Base-by-base conservation (phyloP, 331 rosid species). In the Saraca asoca region DNA sequence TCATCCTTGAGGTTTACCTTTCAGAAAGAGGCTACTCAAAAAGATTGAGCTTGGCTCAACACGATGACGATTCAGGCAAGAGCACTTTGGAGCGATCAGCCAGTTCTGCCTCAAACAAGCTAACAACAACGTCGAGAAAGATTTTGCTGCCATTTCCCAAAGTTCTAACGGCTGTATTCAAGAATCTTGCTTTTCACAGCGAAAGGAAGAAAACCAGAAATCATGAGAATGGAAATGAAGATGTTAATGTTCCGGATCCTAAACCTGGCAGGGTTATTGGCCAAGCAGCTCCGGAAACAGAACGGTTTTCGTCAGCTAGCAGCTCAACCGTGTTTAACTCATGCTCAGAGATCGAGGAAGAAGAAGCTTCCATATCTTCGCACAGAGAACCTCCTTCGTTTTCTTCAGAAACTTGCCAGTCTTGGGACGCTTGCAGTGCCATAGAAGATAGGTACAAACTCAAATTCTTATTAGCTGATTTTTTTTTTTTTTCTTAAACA, bases 1-100 rank as follows among this genome's bases (percentile, higher is more conserved):
- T 94, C 67, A 74, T 74, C 65, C 68, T 90, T 11, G 87, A 94
- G 46, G 49, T 54, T 63, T 85, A 80, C 82, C 89, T 94, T 34
- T 29, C 54, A 12, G 99, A 94, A 77, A 82, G 81, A 83, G 74
- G 91, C 42, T 75, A 65, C 58, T 58, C 73, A 42, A 81, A 54
- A 37, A 86, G 29, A 48, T 66, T 58, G 77, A 55, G 76, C 58
- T 50, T 31, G 31, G 59, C 42, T 66, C 6, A 73, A 16, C 52
- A 50, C 12, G 18, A 38, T 9, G 49, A 41, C 9, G 68, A 55
- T 55, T 75, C 80, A 17, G 14, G 13, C 29, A 76, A 76, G 62
- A 50, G 17, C n/a, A n/a, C n/a, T 37, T 48, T 68, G 2, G 63
- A 69, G 58, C 73, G 43, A 43, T 72, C 86, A 20, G 7, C 64